Base-by-base conservation (phyloP, 1,284 basidiomycete genomes). In the Coniophora puteana region DNA sequence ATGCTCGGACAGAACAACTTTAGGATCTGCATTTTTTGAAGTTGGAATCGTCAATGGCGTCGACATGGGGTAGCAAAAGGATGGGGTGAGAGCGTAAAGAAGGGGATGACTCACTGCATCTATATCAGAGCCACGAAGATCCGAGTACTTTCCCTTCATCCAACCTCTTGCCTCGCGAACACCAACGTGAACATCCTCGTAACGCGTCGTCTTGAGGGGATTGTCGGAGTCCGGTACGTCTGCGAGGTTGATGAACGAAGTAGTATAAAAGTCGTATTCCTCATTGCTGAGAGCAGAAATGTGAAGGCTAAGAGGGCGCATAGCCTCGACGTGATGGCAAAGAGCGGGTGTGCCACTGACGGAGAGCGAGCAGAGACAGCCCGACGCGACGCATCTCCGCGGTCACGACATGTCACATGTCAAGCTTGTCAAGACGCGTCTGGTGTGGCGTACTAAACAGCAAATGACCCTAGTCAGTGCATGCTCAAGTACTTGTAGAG, bases 141-240 rank as follows among this genome's bases (percentile, higher is more conserved):
- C 63, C 7, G 73, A 62, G 54, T 83, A 87, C 46, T 83, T 68
- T 10, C 85, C 85, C 31, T 81, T 65, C 43, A 89, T 62, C 85
- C 85, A 89, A 7, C 82, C 85, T 27, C 85, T 66, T 4, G 71
- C 78, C 55, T 88, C 85, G 25, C 84, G 72, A 14, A 78, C 69
- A 33, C 76, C 72, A 22, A 86, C 62, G 7, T 57, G 51, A 42
- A 74, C 66, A 26, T 59, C 56, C 45, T 80, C 79, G 51, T 74
- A 78, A 51, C 70, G 69, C 14, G 43, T 35, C 21, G 40, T 44
- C 11, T 57, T 51, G n/a, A n/a, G n/a, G n/a, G n/a, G n/a, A n/a
- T n/a, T n/a, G 31, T 59, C 51, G 36, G 62, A 55, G 48, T 61
- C 54, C 46, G 53, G 49, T 48, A 65, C 48, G 37, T 68, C 65